phyloP scores from a whole-genome alignment of 257 asterid genomes.

The Ilex aquifolium region DNA sequence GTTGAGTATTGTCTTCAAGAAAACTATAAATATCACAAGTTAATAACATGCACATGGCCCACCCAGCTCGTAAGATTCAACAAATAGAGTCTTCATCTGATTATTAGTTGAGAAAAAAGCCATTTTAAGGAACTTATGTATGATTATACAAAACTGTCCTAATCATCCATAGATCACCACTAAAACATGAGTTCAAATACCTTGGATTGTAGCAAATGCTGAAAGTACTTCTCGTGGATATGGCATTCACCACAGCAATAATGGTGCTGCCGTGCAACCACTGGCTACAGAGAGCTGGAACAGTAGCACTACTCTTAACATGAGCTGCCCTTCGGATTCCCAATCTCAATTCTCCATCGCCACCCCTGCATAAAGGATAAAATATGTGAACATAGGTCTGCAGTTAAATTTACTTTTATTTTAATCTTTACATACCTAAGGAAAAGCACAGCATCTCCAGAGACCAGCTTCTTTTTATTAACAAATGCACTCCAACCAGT shows the following conservation, averaged over 20 bases:
- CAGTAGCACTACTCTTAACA: conserved; percentile 41
- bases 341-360: conserved; percentile 92
- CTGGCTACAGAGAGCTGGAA: conserved; percentile 40
- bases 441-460: conserved; percentile 7
- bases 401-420: not conserved
- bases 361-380: conserved; percentile 52
- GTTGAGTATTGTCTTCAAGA: too few relatives aligned
- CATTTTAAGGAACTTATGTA: too few relatives aligned
- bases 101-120: too few relatives aligned
- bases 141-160: too few relatives aligned
- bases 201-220: conserved; percentile 85
- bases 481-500: conserved; percentile 3
- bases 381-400: conserved; percentile 5
- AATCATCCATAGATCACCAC: too few relatives aligned
- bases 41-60: too few relatives aligned
- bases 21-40: too few relatives aligned
- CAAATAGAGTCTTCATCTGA: too few relatives aligned
- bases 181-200: conserved; percentile 25
- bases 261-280: conserved; percentile 52
- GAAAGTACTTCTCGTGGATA: conserved; percentile 47
- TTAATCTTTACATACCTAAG: not conserved
- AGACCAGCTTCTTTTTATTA: not conserved
- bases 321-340: conserved; percentile 96
- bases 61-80: too few relatives aligned
- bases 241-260: conserved; percentile 53